These are phyloP conservation scores for Magnaporthiopsis incrustans DNA, from an alignment of 2,329 filamentous ascomycete genomes.

Conservation along the genomic window DNA sequence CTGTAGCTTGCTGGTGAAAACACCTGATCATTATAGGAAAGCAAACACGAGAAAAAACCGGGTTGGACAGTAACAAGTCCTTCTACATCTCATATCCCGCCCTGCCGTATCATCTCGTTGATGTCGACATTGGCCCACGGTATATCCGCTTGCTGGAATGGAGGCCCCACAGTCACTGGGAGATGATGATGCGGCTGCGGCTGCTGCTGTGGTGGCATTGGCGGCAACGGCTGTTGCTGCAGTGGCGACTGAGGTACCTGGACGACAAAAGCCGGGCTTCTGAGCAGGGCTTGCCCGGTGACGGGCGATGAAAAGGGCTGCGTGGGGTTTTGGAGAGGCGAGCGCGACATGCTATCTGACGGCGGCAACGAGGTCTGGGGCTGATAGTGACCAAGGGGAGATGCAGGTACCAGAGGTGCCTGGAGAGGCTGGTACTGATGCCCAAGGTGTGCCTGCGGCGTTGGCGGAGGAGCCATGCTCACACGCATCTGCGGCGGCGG, in stretches of 20 bases:
- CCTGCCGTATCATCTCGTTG: slow-evolving; percentile 32
- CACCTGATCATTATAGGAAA: neutral
- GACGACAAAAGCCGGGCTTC: neutral
- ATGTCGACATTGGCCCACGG: slow-evolving; percentile 39
- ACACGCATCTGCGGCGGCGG: neutral
- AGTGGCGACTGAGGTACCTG: neutral
- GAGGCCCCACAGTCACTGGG: slow-evolving; percentile 19
- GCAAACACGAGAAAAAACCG: neutral
- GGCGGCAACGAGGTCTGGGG: neutral
- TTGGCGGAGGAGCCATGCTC: neutral
- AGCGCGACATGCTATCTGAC: neutral
- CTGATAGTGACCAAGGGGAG: neutral
- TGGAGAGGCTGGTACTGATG: slow-evolving; percentile 2
- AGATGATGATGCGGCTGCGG: slow-evolving; percentile 21
- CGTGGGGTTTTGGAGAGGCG: neutral
- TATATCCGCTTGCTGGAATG: slow-evolving; percentile 23
- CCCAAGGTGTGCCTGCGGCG: neutral
- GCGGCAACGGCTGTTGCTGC: slow-evolving; percentile 7
- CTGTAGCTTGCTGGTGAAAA: neutral
- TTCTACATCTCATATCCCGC: slow-evolving; percentile 12
- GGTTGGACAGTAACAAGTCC: too few relatives aligned
- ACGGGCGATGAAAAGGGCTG: neutral
- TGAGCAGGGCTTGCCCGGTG: neutral
- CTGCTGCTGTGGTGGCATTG: slow-evolving; percentile 1
- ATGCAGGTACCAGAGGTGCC: neutral